A percentile compares a stretch with the other conserved stretches of the same genome.
phyloP scores from a whole-genome alignment of 208 protist genomes.

The Trypanosomatidae sp. region DNA sequence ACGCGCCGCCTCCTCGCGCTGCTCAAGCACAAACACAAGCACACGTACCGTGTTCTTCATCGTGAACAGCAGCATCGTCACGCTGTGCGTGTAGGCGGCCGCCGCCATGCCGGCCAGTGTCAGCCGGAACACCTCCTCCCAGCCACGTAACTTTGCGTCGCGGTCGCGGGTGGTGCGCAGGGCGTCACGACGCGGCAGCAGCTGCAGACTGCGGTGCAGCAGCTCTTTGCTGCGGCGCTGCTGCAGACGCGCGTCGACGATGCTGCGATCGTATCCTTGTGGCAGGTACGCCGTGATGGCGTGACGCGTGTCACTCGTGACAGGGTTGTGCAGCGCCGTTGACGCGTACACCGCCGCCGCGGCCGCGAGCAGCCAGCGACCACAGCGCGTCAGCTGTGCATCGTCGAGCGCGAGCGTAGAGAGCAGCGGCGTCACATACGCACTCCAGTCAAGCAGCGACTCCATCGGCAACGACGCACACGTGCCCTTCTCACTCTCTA shows the following conservation, averaged over 20 bases:
- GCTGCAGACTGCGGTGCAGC: slow-evolving; percentile 15
- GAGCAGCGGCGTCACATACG: background rate
- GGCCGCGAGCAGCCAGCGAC: slow-evolving; percentile 19
- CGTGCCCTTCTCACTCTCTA: too few relatives aligned
- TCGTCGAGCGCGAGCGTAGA: slow-evolving; percentile 6
- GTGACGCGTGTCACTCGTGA: slow-evolving; percentile 30
- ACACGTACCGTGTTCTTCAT: slow-evolving; percentile 59
- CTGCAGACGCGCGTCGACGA: slow-evolving; percentile 36
- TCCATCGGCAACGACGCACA: too few relatives aligned
- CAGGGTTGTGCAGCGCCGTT: slow-evolving; percentile 8
- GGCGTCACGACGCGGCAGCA: slow-evolving; percentile 31
- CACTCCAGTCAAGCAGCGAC: too few relatives aligned
- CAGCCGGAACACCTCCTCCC: slow-evolving; percentile 21
- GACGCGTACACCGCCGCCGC: slow-evolving; percentile 25
- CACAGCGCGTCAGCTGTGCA: slow-evolving; percentile 14
- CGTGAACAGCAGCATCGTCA: slow-evolving; percentile 37
- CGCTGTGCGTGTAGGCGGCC: slow-evolving; percentile 48
- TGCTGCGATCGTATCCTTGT: slow-evolving; percentile 59
- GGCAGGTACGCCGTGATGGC: slow-evolving; percentile 52
- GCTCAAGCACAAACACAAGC: slow-evolving; percentile 44
- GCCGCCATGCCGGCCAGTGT: slow-evolving; percentile 39
- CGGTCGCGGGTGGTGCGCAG: slow-evolving; percentile 20
- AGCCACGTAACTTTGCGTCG: slow-evolving; percentile 24
- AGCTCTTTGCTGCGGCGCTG: slow-evolving; percentile 32
- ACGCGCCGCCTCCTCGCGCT: slow-evolving; percentile 21